Evolutionary conservation across 768 basidiomycete species (phyloP), one percentile per base, ranked within the genome.

Genomic region (Gelatoporia subvermispora): DNA sequence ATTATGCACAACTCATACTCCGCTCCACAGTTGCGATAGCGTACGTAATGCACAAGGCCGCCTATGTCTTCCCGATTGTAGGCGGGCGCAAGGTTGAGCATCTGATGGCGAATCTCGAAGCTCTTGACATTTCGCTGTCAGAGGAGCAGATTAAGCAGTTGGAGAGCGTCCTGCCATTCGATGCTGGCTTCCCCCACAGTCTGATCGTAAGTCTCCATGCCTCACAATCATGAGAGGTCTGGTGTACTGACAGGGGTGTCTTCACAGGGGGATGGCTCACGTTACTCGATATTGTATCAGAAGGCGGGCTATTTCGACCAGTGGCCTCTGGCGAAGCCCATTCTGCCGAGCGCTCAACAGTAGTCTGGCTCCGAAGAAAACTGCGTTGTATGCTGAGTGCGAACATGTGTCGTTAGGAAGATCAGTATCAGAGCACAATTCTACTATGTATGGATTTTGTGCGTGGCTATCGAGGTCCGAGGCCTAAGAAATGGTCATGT

Each of bases 11-110:
- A 4, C 17, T 18, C 10, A 8, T 15, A 36, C 5, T 16, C 36
- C 59, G 7, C 9, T 40, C 11, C 20, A 16, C 36, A 74, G 75
- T 78, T 2, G 76, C 77, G 7, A 74, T 81, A 49, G 76, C 77
- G 11, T 80, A 78, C 50, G 62, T 81, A 8, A 64, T 81, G 63
- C 74, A 78, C 35, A 82, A 80, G 59, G 67, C 73, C 3, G 70
- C 74, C 0, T 77, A 68, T 44, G 75, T 77, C 0, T 79, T 79
- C 62, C 76, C 76, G 0, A 67, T 79, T 48, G 60, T 79, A 20
- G 77, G 77, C 3, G 73, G 76, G 0, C 68, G 76, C 43, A 82
- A 78, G 55, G 61, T 77, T 35, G 76, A 77, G 57, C 75, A 81
- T 31, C 59, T 81, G 17, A 41, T 64, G 37, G 69, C 69, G 35